Evolutionary conservation across 257 asterid species (phyloP).

Genomic region (Ajuga chamaepitys): DNA sequence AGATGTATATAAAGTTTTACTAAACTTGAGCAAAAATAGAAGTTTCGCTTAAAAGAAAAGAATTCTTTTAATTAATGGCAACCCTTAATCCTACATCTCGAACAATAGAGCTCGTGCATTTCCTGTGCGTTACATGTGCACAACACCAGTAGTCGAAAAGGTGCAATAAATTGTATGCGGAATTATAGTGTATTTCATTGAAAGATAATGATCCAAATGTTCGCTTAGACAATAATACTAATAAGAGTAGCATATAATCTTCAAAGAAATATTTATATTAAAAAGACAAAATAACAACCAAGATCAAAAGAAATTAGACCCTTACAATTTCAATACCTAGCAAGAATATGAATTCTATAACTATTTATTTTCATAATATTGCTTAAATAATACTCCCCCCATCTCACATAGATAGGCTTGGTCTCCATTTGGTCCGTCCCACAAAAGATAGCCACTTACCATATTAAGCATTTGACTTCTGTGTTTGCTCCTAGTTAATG

Average conservation of each 20-base stretch:
- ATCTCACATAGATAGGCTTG: too few species aligned
- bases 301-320: background rate
- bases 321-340: background rate
- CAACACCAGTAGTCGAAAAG: constrained; percentile 1
- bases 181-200: background rate
- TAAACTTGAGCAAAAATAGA: background rate
- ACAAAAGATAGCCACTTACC: too few species aligned
- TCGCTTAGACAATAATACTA: background rate
- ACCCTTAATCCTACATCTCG: background rate
- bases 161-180: background rate
- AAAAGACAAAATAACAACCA: background rate
- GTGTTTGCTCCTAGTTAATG: too few species aligned
- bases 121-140: constrained; percentile 10
- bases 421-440: too few species aligned
- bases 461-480: too few species aligned
- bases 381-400: background rate
- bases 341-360: background rate
- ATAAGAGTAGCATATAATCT: background rate
- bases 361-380: background rate
- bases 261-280: background rate
- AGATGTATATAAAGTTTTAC: background rate
- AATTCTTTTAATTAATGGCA: background rate
- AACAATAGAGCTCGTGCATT: constrained; percentile 4
- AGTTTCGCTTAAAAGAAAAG: background rate
- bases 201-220: background rate